These are phyloP conservation scores for Zygosaccharomyces pseudobailii DNA, from an alignment of 1,139 yeast species.

Conservation along the genomic window DNA sequence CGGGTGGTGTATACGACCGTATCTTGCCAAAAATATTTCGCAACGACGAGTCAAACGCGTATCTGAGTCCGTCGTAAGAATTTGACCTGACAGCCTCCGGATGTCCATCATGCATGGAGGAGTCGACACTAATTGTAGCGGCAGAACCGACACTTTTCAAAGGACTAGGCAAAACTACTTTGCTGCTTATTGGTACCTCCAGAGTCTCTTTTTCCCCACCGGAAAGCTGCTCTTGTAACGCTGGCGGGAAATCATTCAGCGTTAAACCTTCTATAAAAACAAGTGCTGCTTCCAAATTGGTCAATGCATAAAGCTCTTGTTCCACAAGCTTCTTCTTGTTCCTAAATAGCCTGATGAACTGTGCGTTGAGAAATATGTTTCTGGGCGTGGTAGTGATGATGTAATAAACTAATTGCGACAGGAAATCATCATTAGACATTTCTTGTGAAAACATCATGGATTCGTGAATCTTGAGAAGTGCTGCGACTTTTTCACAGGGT, in stretches of 20 bases:
- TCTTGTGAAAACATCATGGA: conserved; percentile 22
- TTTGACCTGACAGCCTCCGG: conserved; percentile 16
- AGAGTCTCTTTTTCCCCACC: conserved; percentile 15
- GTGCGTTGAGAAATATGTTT: conserved; percentile 45
- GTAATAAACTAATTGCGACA: conserved; percentile 52
- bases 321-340: conserved; percentile 44
- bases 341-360: conserved; percentile 53
- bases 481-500: conserved; percentile 29
- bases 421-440: conserved; percentile 43
- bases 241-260: conserved; percentile 38
- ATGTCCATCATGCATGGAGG: conserved; percentile 7
- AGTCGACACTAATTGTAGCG: not conserved
- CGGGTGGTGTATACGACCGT: conserved; percentile 30
- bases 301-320: conserved; percentile 52
- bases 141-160: not conserved
- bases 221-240: conserved; percentile 16
- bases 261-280: conserved; percentile 48
- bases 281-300: conserved; percentile 62
- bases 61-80: conserved; percentile 26
- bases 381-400: conserved; percentile 43
- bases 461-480: conserved; percentile 27
- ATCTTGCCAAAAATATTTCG: conserved; percentile 29
- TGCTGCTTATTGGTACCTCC: conserved; percentile 18
- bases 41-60: conserved; percentile 29
- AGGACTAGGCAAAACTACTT: conserved; percentile 17